These are phyloP conservation scores for Mucor circinelloides DNA, from an alignment of 371 early-diverging fungal species.

Conservation along the genomic window DNA sequence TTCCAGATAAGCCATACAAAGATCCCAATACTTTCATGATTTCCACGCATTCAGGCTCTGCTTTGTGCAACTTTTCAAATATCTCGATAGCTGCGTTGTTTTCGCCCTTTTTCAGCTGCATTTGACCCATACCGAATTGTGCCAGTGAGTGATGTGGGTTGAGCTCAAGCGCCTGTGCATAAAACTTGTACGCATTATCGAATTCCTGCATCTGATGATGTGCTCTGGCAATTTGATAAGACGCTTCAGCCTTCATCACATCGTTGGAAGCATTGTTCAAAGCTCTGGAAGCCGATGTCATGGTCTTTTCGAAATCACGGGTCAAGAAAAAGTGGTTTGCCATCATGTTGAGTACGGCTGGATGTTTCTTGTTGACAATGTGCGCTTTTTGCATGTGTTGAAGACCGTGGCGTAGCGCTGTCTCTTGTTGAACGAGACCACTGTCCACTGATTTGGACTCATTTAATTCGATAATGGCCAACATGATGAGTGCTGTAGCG, in stretches of 20 bases:
- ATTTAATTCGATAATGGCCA: constrained; percentile 83
- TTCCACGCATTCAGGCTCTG: constrained; percentile 67
- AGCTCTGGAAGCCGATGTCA: constrained; percentile 51
- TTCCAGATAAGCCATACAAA: constrained; percentile 65
- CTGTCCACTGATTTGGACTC: constrained; percentile 49
- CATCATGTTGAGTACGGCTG: constrained; percentile 57
- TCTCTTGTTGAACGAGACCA: constrained; percentile 39
- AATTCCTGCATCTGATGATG: constrained; percentile 64
- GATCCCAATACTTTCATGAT: constrained; percentile 67
- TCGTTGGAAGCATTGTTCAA: constrained; percentile 48
- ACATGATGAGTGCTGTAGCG: constrained; percentile 66
- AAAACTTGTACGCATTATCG: constrained; percentile 72
- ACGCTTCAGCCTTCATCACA: constrained; percentile 61
- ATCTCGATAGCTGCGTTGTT: constrained; percentile 64
- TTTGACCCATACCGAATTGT: constrained; percentile 83
- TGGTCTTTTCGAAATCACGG: constrained; percentile 53
- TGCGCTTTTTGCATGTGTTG: constrained; percentile 57
- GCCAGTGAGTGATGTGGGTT: constrained; percentile 70
- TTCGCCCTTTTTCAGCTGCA: constrained; percentile 57
- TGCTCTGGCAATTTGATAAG: constrained; percentile 62
- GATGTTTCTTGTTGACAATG: constrained; percentile 46
- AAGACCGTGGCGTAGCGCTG: constrained; percentile 43
- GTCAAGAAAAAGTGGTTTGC: constrained; percentile 62
- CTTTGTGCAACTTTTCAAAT: constrained; percentile 72
- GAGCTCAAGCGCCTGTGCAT: constrained; percentile 67